Conservation (phyloP, 2,329 filamentous ascomycete species). For the Ophiostoma sp. region DNA sequence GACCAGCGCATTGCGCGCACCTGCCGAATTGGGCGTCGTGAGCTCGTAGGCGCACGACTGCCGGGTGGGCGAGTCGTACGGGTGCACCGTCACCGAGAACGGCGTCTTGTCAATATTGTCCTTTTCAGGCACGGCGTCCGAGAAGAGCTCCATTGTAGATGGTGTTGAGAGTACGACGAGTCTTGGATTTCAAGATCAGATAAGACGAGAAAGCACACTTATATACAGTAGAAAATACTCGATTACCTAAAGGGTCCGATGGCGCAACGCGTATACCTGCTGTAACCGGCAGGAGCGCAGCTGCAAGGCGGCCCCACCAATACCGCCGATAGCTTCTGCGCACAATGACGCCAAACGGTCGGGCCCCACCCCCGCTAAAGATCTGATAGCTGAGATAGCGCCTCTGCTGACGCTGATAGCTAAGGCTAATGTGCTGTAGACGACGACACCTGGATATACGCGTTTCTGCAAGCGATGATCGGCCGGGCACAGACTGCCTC, state of each 20-base stretch:
- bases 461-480: neutral
- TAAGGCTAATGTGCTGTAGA: neutral
- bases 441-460: neutral
- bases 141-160: neutral
- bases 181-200: neutral
- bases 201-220: neutral
- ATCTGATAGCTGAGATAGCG: slow-evolving; percentile 10
- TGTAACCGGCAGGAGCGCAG: neutral
- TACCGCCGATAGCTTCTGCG: neutral
- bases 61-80: slow-evolving; percentile 29
- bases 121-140: neutral
- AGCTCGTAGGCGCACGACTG: slow-evolving; percentile 30
- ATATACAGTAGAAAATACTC: no score
- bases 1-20: slow-evolving; percentile 52
- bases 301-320: neutral
- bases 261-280: neutral
- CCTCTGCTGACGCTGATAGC: slow-evolving; percentile 7
- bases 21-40: slow-evolving; percentile 23
- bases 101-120: slow-evolving; percentile 13
- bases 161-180: neutral
- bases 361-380: slow-evolving; percentile 18
- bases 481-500: slow-evolving; percentile 1
- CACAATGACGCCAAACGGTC: neutral
- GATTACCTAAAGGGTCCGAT: neutral
- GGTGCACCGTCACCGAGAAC: slow-evolving; percentile 31